Evolutionary conservation across 495 filamentous ascomycete species (phyloP), one percentile per base, ranked within the genome.

Genomic region (Apodospora peruviana): DNA sequence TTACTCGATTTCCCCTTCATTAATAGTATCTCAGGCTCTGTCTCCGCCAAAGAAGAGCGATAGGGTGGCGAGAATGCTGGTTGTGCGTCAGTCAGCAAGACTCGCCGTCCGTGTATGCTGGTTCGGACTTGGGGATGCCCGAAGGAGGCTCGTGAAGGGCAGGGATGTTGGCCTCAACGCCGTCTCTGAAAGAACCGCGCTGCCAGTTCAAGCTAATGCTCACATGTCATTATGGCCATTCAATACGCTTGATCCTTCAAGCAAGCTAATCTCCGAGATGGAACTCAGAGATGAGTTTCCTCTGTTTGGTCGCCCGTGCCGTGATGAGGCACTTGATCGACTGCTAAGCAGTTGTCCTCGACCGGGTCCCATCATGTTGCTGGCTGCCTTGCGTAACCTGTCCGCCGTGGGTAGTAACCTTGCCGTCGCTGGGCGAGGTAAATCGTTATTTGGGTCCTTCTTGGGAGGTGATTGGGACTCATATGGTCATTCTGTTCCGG

Each of bases 61-160:
- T 35, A 22, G 23, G 17, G 32, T 7, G 51, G 45, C 5, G 42
- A 50, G 17, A 45, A 44, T 24, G n/a, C 14, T 2, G 11, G 45
- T 38, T 23, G 5, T 34, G 34, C 24, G 3, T 22, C 9, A 14
- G 2, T 37, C 21, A n/a, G 37, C 18, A 22, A 10, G 42, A 21
- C 18, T 34, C 43, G 2, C 34, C 40, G 14, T 29, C 47, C 2
- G 47, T 55, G 36, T 70, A 64, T 4, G 63, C 57, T 7, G 58
- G 55, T 12, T 62, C 64, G 14, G 69, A 61, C 10, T 60, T 66
- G 10, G 46, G 59, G 22, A 60, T 62, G 48, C 68, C 61, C 46
- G 61, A 66, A 12, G 48, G 54, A 1, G 51, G 27, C 34, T 57
- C 58, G 18, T 44, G 21, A 24, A 51, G 40, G 5, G 18, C 44